These are phyloP conservation scores for Lophiotrema nucula DNA, from an alignment of 495 filamentous ascomycete species.

Conservation along the genomic window DNA sequence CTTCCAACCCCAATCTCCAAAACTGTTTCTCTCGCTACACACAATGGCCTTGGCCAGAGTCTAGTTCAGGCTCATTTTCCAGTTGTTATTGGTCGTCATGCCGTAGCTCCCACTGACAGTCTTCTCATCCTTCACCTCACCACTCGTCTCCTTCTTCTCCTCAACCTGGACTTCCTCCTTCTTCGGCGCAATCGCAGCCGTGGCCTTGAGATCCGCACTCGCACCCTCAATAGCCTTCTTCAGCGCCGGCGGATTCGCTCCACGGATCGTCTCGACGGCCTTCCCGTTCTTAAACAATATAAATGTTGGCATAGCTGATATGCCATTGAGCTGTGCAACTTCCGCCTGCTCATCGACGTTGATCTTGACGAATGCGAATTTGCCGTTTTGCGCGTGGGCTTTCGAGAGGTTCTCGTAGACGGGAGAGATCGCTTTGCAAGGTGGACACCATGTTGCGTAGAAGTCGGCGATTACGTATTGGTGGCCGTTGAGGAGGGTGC, in stretches of 20 bases:
- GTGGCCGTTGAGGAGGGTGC: slow-evolving; percentile 22
- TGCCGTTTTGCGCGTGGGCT: slow-evolving; percentile 3
- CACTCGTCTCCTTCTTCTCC: slow-evolving; percentile 1
- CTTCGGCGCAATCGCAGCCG: not conserved
- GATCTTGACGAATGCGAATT: slow-evolving; percentile 33
- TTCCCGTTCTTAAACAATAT: slow-evolving; percentile 33
- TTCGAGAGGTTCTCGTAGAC: slow-evolving; percentile 31
- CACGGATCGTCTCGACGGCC: slow-evolving; percentile 21
- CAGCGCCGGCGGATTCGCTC: slow-evolving; percentile 27
- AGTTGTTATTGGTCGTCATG: slow-evolving; percentile 24
- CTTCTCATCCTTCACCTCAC: slow-evolving; percentile 19
- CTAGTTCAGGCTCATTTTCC: slow-evolving; percentile 27
- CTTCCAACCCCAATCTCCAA: not conserved
- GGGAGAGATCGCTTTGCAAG: slow-evolving; percentile 36
- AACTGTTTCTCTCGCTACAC: not conserved
- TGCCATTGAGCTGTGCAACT: slow-evolving; percentile 23
- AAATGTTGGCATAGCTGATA: slow-evolving; percentile 36
- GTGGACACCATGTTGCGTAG: slow-evolving; percentile 37
- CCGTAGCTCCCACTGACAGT: slow-evolving; percentile 35
- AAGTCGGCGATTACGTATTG: slow-evolving; percentile 35
- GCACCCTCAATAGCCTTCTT: slow-evolving; percentile 18
- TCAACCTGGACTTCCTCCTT: slow-evolving; percentile 5
- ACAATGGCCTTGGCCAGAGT: too few species aligned
- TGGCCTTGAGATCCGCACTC: slow-evolving; percentile 6
- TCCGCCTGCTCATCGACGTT: slow-evolving; percentile 32